Evolutionary conservation across 2,329 filamentous ascomycete genomes (phyloP).

Genomic region (Hypocreales sp.): DNA sequence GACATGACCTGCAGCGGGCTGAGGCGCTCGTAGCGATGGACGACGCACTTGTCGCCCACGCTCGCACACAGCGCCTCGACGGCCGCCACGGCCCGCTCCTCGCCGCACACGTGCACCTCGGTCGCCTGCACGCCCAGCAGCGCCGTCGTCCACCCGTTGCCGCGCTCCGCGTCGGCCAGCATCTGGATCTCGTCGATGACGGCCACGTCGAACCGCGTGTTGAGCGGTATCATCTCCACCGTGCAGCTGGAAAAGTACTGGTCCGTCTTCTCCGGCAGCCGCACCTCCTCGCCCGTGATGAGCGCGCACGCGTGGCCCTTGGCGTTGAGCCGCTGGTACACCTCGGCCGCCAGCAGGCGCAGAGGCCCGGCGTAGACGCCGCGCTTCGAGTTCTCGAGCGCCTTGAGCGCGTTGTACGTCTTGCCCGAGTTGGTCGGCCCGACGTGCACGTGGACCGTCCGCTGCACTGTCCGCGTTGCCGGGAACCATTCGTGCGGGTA

Average conservation of each 20-base stretch:
- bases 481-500: conserved; percentile 90
- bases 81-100: conserved; percentile 66
- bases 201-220: conserved; percentile 57
- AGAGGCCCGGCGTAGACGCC: conserved; percentile 88
- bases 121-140: conserved; percentile 73
- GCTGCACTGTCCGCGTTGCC: conserved; percentile 60
- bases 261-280: conserved; percentile 44
- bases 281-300: conserved; percentile 81
- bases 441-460: conserved; percentile 82
- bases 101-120: conserved; percentile 88
- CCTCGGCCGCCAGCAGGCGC: conserved; percentile 78
- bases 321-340: conserved; percentile 74
- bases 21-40: conserved; percentile 73
- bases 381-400: conserved; percentile 56
- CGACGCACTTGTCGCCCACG: conserved; percentile 65
- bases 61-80: conserved; percentile 63
- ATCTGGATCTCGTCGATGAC: conserved; percentile 99
- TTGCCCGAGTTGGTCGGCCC: conserved; percentile 97
- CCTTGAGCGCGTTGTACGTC: conserved; percentile 84
- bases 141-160: conserved; percentile 90
- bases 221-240: conserved; percentile 68
- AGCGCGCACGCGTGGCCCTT: conserved; percentile 66
- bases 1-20: conserved; percentile 58
- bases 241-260: conserved; percentile 67
- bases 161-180: conserved; percentile 66